These are phyloP conservation scores for Narthecium ossifragum DNA, from an alignment of 106 monocot genomes.

Conservation along the genomic window DNA sequence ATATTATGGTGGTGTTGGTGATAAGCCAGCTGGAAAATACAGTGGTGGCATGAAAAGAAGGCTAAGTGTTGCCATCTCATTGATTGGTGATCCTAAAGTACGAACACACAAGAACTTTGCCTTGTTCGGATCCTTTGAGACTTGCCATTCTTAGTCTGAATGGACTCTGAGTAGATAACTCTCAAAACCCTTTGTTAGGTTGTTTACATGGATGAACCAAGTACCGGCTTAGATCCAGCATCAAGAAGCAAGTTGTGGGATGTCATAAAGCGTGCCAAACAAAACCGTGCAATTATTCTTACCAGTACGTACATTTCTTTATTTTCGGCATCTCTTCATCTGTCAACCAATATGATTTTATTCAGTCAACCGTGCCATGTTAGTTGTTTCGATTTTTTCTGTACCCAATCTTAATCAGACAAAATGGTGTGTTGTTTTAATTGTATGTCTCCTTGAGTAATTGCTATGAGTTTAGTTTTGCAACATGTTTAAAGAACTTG, in stretches of 20 bases:
- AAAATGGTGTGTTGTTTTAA: too few relatives aligned
- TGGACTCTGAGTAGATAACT: too few relatives aligned
- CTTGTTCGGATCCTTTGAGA: too few relatives aligned
- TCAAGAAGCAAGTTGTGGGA: constrained; percentile 90
- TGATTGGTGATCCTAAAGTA: constrained; percentile 62
- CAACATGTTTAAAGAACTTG: too few relatives aligned
- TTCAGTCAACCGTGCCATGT: too few relatives aligned
- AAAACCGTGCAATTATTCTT: constrained; percentile 66
- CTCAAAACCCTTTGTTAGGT: constrained; percentile 63
- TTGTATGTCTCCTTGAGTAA: too few relatives aligned
- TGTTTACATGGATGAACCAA: constrained; percentile 95
- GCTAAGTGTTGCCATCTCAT: constrained; percentile 61
- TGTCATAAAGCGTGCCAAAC: constrained; percentile 74
- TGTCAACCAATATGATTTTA: constrained; percentile 6
- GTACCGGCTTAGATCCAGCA: constrained; percentile 85
- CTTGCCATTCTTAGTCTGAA: too few relatives aligned
- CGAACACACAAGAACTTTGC: too few relatives aligned
- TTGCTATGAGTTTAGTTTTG: too few relatives aligned
- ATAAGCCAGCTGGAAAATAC: constrained; percentile 48
- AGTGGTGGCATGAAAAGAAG: constrained; percentile 79
- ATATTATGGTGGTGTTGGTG: constrained; percentile 34
- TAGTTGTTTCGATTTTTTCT: too few relatives aligned
- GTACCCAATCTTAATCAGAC: too few relatives aligned
- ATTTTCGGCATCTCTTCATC: not conserved
- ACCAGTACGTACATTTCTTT: constrained; percentile 61